phyloP scores from a whole-genome alignment of 2,329 filamentous ascomycete genomes.

The Penicillium sp. region DNA sequence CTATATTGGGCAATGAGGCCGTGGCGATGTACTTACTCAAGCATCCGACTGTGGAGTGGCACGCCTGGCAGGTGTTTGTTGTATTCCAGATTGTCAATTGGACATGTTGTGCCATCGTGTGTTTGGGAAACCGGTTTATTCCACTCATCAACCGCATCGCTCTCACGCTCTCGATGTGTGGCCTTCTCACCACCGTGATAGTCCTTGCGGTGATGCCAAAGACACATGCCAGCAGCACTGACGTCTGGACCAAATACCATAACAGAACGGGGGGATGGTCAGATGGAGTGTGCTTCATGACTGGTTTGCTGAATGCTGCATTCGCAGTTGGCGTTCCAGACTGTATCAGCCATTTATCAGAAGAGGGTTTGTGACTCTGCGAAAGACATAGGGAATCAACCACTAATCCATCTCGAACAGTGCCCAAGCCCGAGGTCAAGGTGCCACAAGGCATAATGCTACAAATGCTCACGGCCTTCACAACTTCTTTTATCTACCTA shows the following conservation, averaged over 20 bases:
- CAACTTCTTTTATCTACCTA: slow-evolving; percentile 50
- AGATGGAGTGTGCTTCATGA: slow-evolving; percentile 50
- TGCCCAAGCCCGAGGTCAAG: slow-evolving; percentile 34
- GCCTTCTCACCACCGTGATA: slow-evolving; percentile 52
- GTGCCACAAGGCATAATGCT: slow-evolving; percentile 49
- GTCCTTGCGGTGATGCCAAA: slow-evolving; percentile 53
- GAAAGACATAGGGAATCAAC: background rate
- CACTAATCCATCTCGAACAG: slow-evolving; percentile 11
- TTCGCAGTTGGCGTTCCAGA: slow-evolving; percentile 68
- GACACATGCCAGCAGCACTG: slow-evolving; percentile 25
- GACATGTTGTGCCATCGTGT: slow-evolving; percentile 52
- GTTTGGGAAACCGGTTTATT: slow-evolving; percentile 54
- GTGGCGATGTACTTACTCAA: slow-evolving; percentile 35
- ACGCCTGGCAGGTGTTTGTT: slow-evolving; percentile 36
- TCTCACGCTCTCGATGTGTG: slow-evolving; percentile 54
- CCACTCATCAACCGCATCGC: slow-evolving; percentile 56
- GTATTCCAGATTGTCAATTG: slow-evolving; percentile 52
- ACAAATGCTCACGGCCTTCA: slow-evolving; percentile 48
- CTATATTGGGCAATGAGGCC: slow-evolving; percentile 34
- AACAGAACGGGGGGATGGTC: slow-evolving; percentile 35
- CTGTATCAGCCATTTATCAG: slow-evolving; percentile 62
- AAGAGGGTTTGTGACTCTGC: slow-evolving; percentile 47
- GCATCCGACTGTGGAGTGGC: slow-evolving; percentile 24
- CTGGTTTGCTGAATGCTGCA: slow-evolving; percentile 66
- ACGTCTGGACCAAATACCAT: slow-evolving; percentile 32